Evolutionary conservation across 2,329 filamentous ascomycete genomes (phyloP).

Genomic region (Trichoderma sp.): DNA sequence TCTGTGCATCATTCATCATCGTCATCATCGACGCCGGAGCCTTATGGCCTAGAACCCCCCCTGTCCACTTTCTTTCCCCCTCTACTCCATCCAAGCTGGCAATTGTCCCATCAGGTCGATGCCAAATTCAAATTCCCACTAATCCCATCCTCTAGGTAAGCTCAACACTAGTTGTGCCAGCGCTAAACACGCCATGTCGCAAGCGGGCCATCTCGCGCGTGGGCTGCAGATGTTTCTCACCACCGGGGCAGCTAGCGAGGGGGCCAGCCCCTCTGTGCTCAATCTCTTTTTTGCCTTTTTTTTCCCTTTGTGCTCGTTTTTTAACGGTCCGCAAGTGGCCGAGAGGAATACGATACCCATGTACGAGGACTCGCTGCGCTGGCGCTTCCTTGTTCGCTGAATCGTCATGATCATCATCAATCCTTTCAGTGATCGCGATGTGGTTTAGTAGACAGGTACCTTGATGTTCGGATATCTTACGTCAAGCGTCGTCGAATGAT

Average conservation of each 20-base stretch:
- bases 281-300: background rate
- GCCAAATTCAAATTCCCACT: constrained; percentile 4
- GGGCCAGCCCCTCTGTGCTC: background rate
- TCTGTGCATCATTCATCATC: background rate
- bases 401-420: background rate
- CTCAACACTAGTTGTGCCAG: background rate
- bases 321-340: background rate
- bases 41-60: background rate
- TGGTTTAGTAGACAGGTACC: background rate
- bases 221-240: constrained; percentile 10
- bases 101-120: constrained; percentile 3
- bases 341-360: background rate
- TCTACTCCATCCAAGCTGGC: background rate
- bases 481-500: background rate
- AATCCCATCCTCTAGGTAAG: background rate
- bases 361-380: background rate
- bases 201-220: constrained; percentile 5
- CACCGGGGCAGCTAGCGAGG: constrained; percentile 8
- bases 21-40: background rate
- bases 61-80: background rate
- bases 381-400: background rate
- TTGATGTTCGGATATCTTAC: no score
- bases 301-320: background rate
- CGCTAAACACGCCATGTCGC: constrained; percentile 10
- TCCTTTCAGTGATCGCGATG: background rate